A percentile compares a stretch with the other conserved stretches of the same genome.
Conservation (phyloP, 1,284 basidiomycete species). For the Erythrobasidium hasegawianum region DNA sequence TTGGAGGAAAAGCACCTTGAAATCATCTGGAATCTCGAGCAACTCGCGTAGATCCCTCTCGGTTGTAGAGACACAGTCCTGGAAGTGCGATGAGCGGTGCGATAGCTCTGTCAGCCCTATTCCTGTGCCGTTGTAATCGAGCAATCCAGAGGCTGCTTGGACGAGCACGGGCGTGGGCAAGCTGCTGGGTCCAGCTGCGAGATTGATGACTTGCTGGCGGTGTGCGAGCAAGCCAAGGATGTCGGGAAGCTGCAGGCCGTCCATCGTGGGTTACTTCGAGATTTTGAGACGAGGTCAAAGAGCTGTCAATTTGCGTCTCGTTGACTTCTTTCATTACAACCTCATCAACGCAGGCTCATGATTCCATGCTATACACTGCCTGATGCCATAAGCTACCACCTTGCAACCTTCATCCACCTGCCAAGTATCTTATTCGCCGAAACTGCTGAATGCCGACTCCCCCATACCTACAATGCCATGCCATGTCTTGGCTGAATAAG, state of each 20-base stretch:
- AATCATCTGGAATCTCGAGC: conserved; percentile 74
- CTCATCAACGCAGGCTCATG: too few relatives aligned
- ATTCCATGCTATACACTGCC: too few relatives aligned
- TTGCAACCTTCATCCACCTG: too few relatives aligned
- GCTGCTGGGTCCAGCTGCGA: conserved; percentile 86
- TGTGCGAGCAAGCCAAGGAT: conserved; percentile 19
- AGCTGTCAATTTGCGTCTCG: too few relatives aligned
- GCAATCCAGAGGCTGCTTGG: conserved; percentile 69
- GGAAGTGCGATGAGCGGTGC: conserved; percentile 85
- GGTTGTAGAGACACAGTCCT: conserved; percentile 63
- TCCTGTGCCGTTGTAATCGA: conserved; percentile 82
- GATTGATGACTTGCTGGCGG: conserved; percentile 60
- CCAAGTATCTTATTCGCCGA: too few relatives aligned
- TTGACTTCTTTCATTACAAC: too few relatives aligned
- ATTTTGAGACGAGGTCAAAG: not conserved
- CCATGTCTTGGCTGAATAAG: too few relatives aligned
- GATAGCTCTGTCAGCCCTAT: conserved; percentile 92
- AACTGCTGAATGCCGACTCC: too few relatives aligned
- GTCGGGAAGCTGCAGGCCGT: conserved; percentile 17
- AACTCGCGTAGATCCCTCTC: conserved; percentile 61
- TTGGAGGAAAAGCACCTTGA: conserved; percentile 83
- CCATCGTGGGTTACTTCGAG: not conserved
- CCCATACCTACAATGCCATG: too few relatives aligned
- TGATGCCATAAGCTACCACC: too few relatives aligned
- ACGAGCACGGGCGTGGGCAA: conserved; percentile 73